These are phyloP conservation scores for Cicer pinnatifidum DNA, from an alignment of 306 rosid species.

Conservation along the genomic window DNA sequence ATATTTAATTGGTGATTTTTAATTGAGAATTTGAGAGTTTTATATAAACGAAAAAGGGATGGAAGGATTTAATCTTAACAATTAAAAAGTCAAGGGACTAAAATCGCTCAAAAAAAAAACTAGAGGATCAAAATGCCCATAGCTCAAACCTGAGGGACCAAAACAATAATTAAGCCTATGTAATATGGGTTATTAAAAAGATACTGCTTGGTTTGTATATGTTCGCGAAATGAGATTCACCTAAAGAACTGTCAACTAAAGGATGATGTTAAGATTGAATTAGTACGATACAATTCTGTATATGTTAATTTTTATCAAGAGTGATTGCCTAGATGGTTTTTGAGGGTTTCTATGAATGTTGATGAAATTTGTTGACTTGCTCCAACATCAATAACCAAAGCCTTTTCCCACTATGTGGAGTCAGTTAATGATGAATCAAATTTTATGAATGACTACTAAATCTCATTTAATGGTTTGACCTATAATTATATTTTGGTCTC, in stretches of 20 bases:
- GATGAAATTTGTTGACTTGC: conserved; percentile 16
- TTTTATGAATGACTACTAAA: background rate
- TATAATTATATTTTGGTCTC: background rate
- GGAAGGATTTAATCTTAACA: no score
- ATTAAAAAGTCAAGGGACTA: no score
- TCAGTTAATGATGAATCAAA: conserved; percentile 4
- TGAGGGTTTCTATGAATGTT: conserved; percentile 17
- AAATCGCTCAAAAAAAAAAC: no score
- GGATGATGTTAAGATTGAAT: conserved; percentile 20
- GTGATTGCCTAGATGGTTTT: conserved; percentile 5
- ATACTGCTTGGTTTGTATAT: background rate
- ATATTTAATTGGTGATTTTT: no score
- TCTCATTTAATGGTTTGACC: background rate
- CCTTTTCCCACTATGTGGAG: background rate
- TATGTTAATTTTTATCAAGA: conserved; percentile 4
- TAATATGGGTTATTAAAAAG: conserved; percentile 27
- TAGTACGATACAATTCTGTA: background rate
- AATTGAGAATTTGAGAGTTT: no score
- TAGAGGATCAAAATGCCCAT: no score
- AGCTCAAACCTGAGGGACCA: background rate
- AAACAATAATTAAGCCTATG: background rate
- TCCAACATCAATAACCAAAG: conserved; percentile 15
- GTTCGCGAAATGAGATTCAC: conserved; percentile 15
- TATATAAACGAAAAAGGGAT: no score
- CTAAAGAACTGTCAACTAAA: conserved; percentile 27